Evolutionary conservation across 2,329 filamentous ascomycete genomes (phyloP), one percentile per base, ranked within the genome.

Genomic region (Cercospora zeae-maydis): DNA sequence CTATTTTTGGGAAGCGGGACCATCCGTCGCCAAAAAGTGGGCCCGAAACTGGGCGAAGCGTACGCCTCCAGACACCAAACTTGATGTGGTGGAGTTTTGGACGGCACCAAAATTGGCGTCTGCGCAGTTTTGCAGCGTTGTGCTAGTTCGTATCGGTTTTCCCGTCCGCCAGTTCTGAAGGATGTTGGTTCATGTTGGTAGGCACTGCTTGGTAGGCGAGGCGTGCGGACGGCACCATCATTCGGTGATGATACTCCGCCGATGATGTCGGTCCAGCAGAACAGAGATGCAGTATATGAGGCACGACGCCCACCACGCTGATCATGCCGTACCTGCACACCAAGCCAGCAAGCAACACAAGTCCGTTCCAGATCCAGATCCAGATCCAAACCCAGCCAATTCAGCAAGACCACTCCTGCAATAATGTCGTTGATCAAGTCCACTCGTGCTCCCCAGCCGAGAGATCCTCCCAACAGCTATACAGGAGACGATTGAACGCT

Each of bases 101-200:
- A 49, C 8, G 14, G 45, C 14, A n/a, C 42, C 42, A 34, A 51
- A 49, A n/a, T 51, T 59, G 42, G 42, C 13, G 27, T 45, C 42
- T 24, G 49, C 52, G 42, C 57, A 37, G 52, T 59, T n/a, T 31
- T 59, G 42, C 57, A 59, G 45, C 57, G 21, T 49, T 59, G 21
- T 34, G 27, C 42, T 59, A 59, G 57, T 36, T 36, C 57, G 42
- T 27, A 51, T 51, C 19, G 31, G 30, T 34, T 33, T 52, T 59
- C 42, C 45, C 42, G 33, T 21, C 45, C 57, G 13, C 45, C 36
- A 10, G 19, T 30, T 37, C 10, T 36, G 45, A 31, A 51, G 57
- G 45, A 59, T 59, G 57, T 59, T 59, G 57, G 57, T 37, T 52
- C 39, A 33, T 37, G 57, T 59, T 59, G 57, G 57, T 51, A 31